Conservation (phyloP, 2,329 filamentous ascomycete species). For the Teratosphaeria viscida region DNA sequence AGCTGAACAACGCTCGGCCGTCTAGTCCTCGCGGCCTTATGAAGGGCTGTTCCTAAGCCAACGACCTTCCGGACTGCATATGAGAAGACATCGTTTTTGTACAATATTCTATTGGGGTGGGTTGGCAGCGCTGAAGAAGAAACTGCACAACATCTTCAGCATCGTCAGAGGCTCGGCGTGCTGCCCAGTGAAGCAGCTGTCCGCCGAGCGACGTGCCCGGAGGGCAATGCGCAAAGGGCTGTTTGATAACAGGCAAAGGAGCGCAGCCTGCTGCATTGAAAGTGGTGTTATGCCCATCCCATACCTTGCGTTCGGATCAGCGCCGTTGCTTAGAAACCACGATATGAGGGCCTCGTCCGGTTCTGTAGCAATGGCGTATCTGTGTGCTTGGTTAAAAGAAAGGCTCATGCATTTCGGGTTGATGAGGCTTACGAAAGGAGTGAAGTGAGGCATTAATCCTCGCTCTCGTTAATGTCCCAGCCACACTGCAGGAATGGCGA, state of each 20-base stretch:
- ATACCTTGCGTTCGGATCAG: constrained; percentile 10
- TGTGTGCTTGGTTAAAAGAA: constrained; percentile 1
- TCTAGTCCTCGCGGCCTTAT: constrained; percentile 8
- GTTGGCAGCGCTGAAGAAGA: constrained; percentile 4
- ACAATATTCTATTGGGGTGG: constrained; percentile 6
- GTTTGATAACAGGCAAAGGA: constrained; percentile 5
- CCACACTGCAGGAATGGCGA: constrained; percentile 1
- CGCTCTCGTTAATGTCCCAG: constrained; percentile 4
- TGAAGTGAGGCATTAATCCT: constrained; percentile 4
- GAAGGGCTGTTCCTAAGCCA: constrained; percentile 8
- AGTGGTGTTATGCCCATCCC: constrained; percentile 9
- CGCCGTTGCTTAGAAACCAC: constrained; percentile 7
- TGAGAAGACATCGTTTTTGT: constrained; percentile 10
- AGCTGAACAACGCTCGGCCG: constrained; percentile 3
- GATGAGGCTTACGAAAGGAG: constrained; percentile 1
- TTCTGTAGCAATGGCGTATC: constrained; percentile 2
- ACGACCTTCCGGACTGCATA: constrained; percentile 8
- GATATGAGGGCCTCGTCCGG: constrained; percentile 1
- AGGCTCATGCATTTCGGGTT: background rate
- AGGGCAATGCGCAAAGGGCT: constrained; percentile 4
- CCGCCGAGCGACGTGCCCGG: constrained; percentile 1
- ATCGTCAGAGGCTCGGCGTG: constrained; percentile 4
- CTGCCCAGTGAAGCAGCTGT: constrained; percentile 7
- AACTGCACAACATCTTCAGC: constrained; percentile 4
- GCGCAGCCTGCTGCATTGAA: constrained; percentile 4